Conservation (phyloP, 169 alveolate species). For the Perkinsus chesapeaki region DNA sequence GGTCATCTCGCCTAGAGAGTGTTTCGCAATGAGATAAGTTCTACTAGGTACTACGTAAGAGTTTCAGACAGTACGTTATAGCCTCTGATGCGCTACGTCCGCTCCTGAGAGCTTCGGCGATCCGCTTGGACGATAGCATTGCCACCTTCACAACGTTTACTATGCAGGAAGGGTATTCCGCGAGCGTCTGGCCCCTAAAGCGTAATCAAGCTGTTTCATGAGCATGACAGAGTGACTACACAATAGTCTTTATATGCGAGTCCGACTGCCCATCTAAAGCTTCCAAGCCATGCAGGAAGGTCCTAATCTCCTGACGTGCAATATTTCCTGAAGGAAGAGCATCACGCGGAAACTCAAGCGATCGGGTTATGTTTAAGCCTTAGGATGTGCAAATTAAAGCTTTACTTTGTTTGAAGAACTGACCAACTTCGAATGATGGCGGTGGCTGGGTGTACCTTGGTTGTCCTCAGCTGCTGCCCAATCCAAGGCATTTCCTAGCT, state of each 20-base stretch:
- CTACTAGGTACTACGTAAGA: not conserved
- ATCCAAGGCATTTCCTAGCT: not conserved
- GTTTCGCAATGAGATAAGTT: not conserved
- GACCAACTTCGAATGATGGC: not conserved
- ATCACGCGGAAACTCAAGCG: not conserved
- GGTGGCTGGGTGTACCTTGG: not conserved
- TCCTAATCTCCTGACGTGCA: not conserved
- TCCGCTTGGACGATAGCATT: not conserved
- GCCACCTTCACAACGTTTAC: not conserved
- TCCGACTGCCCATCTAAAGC: not conserved
- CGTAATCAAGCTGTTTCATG: not conserved
- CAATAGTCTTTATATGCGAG: not conserved
- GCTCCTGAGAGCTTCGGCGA: not conserved
- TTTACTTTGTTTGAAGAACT: not conserved
- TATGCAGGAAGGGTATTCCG: not conserved
- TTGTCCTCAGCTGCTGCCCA: not conserved
- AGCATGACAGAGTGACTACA: not conserved
- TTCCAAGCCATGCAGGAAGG: not conserved
- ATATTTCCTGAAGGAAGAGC: not conserved
- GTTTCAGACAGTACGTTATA: not conserved
- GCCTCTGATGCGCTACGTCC: not conserved
- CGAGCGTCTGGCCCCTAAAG: not conserved
- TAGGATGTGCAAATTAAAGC: not conserved
- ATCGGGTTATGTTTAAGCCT: too few species aligned
- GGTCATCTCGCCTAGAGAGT: not conserved